Evolutionary conservation across 1,284 basidiomycete species (phyloP), one percentile per base, ranked within the genome.

Genomic region (Cystobasidium sp.): DNA sequence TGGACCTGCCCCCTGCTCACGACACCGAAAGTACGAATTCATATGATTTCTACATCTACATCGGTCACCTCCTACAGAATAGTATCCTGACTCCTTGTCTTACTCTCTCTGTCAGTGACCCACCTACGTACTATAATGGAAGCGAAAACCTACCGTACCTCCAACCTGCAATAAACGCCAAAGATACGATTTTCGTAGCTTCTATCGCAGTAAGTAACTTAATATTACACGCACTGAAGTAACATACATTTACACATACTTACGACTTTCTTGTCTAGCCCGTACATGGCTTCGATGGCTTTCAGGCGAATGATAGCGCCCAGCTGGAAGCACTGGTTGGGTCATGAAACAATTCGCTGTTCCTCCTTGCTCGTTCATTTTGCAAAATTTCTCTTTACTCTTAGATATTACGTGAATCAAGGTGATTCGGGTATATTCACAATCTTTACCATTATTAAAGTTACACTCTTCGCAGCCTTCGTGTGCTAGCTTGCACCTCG

Each of bases 271-370:
- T 18, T 58, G 12, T 22, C 8, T n/a, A 73, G 70, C 61, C 70
- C 1, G 44, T 68, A 55, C 74, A 78, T 47, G 78, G 78, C 24
- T 80, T 77, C 77, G 70, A 74, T 74, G 78, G 78, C 41, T 74
- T 80, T 37, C 77, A 74, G 37, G 64, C 66, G 24, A 44, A 51
- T 39, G 76, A 79, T 16, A 81, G 81, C 66, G 75, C 76, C 10
- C 82, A 82, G 66, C 80, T 81, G 3, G 69, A 77, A 18, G 79
- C 79, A 10, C 78, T 81, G 55, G 79, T 79, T 71, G 74, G 78
- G 81, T 82, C 41, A 79, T 83, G 78, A 82, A 83, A 77, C 74
- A 80, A 62, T 83, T 82, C 75, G 82, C n/a, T n/a, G n/a, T n/a
- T n/a, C n/a, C n/a, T n/a, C n/a, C n/a, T n/a, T n/a, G n/a, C n/a